These are phyloP conservation scores for Panus rudis DNA, from an alignment of 768 basidiomycete species.

Conservation along the genomic window DNA sequence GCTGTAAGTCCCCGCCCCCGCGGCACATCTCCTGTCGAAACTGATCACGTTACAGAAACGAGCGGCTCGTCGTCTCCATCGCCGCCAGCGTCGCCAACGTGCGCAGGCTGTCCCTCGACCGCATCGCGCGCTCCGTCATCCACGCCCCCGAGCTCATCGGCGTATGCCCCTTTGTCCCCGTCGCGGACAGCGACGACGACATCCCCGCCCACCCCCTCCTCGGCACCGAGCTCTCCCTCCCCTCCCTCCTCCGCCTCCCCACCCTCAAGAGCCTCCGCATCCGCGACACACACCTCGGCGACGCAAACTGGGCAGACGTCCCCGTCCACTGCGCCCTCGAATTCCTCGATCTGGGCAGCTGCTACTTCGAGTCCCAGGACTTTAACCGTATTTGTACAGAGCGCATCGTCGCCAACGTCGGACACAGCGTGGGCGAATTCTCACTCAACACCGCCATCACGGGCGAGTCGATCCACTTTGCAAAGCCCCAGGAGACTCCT, in stretches of 20 bases:
- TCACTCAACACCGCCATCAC: slow-evolving; percentile 41
- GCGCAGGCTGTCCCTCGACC: slow-evolving; percentile 49
- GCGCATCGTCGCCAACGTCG: slow-evolving; percentile 55
- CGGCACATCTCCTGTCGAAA: slow-evolving; percentile 4
- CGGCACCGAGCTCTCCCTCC: slow-evolving; percentile 54
- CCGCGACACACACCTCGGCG: slow-evolving; percentile 66
- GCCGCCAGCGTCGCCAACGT: slow-evolving; percentile 53
- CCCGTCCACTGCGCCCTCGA: slow-evolving; percentile 45
- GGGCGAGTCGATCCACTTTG: slow-evolving; percentile 32
- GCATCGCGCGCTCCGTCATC: slow-evolving; percentile 58
- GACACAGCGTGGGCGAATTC: slow-evolving; percentile 47
- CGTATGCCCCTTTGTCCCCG: slow-evolving; percentile 48
- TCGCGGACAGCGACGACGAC: slow-evolving; percentile 55
- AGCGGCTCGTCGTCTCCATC: slow-evolving; percentile 63
- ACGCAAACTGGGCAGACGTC: slow-evolving; percentile 47
- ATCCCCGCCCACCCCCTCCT: slow-evolving; percentile 44
- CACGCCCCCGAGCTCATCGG: slow-evolving; percentile 56
- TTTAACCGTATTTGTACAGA: slow-evolving; percentile 50
- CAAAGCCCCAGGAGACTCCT: slow-evolving; percentile 33
- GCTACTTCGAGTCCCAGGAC: slow-evolving; percentile 45
- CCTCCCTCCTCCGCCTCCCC: slow-evolving; percentile 58
- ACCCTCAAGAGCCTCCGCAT: slow-evolving; percentile 56
- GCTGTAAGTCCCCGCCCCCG: slow-evolving; percentile 25
- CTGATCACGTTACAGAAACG: slow-evolving; percentile 39
- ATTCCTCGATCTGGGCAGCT: slow-evolving; percentile 48